phyloP scores from a whole-genome alignment of 2,329 filamentous ascomycete species.

The Myrmaecium sp. region DNA sequence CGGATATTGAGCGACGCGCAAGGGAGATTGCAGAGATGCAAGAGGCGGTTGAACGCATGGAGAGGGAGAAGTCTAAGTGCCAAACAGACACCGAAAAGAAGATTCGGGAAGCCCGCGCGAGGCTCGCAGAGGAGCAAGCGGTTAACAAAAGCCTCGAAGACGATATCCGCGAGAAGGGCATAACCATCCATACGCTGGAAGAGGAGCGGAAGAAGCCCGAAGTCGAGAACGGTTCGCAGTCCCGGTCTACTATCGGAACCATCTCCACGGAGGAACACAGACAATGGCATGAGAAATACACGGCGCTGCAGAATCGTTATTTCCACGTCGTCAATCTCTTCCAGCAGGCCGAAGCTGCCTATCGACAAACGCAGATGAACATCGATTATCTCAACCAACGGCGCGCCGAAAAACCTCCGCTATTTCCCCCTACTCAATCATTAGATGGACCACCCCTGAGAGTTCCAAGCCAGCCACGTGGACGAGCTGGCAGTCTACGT shows the following conservation, averaged over 20 bases:
- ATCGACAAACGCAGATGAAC: conserved; percentile 23
- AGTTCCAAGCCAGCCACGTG: conserved; percentile 23
- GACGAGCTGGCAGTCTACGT: conserved; percentile 22
- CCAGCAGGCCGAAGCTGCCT: conserved; percentile 19
- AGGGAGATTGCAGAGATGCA: conserved; percentile 42
- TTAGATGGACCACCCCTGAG: conserved; percentile 17
- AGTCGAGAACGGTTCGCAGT: conserved; percentile 24
- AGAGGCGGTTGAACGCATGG: conserved; percentile 33
- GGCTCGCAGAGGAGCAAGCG: conserved; percentile 24
- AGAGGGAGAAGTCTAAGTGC: conserved; percentile 20
- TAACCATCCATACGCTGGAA: conserved; percentile 57
- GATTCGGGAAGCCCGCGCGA: conserved; percentile 23
- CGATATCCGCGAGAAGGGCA: conserved; percentile 54
- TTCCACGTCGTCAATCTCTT: too few species aligned
- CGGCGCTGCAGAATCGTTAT: conserved; percentile 35
- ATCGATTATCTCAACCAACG: conserved; percentile 22
- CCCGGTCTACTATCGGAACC: conserved; percentile 24
- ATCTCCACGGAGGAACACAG: conserved; percentile 28
- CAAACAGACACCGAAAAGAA: conserved; percentile 19
- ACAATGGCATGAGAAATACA: conserved; percentile 38
- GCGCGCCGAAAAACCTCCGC: conserved; percentile 21
- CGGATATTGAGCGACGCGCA: conserved; percentile 53
- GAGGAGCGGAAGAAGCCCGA: conserved; percentile 43
- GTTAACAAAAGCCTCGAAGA: conserved; percentile 49
- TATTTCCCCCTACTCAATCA: conserved; percentile 15